These are phyloP conservation scores for Iris macrosiphon DNA, from an alignment of 106 monocot species.

Conservation along the genomic window DNA sequence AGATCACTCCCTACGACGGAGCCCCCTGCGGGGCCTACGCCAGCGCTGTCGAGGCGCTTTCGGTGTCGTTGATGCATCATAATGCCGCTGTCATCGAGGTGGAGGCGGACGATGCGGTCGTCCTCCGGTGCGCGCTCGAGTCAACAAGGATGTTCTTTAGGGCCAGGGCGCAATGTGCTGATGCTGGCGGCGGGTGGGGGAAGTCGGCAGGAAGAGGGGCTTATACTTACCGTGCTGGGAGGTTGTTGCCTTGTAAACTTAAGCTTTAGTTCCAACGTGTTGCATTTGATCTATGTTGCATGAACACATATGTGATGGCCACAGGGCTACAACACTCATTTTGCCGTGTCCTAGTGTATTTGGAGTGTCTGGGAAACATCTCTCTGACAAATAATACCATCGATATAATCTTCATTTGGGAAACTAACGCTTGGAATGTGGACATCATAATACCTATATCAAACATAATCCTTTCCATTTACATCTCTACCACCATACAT, in stretches of 20 bases:
- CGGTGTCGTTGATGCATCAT: conserved; percentile 50
- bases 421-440: too few species aligned
- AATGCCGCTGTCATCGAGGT: conserved; percentile 78
- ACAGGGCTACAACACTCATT: too few species aligned
- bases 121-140: conserved; percentile 68
- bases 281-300: too few species aligned
- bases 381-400: too few species aligned
- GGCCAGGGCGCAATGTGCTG: conserved; percentile 25
- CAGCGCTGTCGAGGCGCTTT: conserved; percentile 57
- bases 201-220: conserved; percentile 26
- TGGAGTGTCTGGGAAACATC: too few species aligned
- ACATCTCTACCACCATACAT: too few species aligned
- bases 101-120: conserved; percentile 40
- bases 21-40: conserved; percentile 29
- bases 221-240: conserved; percentile 66
- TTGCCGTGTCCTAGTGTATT: too few species aligned
- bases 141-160: conserved; percentile 66
- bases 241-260: too few species aligned
- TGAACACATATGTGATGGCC: too few species aligned
- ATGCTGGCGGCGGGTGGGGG: conserved; percentile 14
- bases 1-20: conserved; percentile 59
- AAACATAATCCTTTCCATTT: too few species aligned
- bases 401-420: too few species aligned
- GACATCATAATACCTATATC: too few species aligned
- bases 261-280: background rate